Conservation (phyloP, 2,329 filamentous ascomycete genomes). For the Endothia cerciana region DNA sequence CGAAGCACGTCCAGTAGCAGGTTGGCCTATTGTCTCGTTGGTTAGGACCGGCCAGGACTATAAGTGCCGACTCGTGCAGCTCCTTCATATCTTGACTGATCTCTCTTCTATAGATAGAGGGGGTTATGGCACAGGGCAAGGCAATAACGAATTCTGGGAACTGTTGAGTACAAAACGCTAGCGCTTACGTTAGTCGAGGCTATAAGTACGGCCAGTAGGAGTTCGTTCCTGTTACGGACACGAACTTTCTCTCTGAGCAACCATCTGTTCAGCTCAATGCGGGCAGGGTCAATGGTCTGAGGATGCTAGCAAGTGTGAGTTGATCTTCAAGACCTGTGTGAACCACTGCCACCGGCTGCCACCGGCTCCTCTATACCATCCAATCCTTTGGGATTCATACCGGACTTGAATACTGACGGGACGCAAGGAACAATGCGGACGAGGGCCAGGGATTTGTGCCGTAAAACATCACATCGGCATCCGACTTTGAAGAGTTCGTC, state of each 20-base stretch:
- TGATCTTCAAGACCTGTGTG: neutral
- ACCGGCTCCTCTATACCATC: too few species aligned
- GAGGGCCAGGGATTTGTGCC: slow-evolving; percentile 52
- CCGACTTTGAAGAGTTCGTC: slow-evolving; percentile 46
- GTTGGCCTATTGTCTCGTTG: neutral
- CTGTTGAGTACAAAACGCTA: slow-evolving; percentile 32
- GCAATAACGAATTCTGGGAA: slow-evolving; percentile 21
- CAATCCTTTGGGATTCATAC: neutral
- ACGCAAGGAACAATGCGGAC: slow-evolving; percentile 48
- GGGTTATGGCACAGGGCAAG: slow-evolving; percentile 22
- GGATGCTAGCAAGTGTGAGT: slow-evolving; percentile 31
- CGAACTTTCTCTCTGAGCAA: slow-evolving; percentile 36
- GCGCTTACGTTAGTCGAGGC: slow-evolving; percentile 30
- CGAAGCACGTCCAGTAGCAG: neutral
- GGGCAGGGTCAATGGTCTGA: slow-evolving; percentile 38
- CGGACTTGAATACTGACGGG: neutral
- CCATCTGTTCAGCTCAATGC: slow-evolving; percentile 37
- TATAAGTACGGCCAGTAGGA: slow-evolving; percentile 35
- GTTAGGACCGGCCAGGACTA: too few species aligned
- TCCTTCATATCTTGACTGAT: neutral
- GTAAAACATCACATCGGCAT: slow-evolving; percentile 46
- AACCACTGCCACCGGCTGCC: neutral
- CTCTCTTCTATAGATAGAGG: slow-evolving; percentile 2
- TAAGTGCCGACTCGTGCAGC: too few species aligned
- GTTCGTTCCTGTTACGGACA: slow-evolving; percentile 43